Conservation (phyloP, 768 basidiomycete species). For the Pleurotus salmoneostramineus region DNA sequence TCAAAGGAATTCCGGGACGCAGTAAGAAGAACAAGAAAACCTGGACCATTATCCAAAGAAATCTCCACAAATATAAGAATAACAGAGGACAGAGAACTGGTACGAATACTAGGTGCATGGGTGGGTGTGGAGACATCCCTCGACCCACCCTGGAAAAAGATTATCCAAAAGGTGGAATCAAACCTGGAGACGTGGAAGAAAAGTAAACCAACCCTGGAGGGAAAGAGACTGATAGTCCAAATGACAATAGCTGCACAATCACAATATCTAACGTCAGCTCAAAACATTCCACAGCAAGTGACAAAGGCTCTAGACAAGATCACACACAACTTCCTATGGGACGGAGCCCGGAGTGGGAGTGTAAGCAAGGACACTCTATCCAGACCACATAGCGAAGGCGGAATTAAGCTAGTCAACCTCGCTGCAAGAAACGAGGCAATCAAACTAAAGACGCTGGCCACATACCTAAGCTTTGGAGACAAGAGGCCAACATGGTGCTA, state of each 20-base stretch:
- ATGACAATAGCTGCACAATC: constrained; percentile 26
- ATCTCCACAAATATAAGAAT: constrained; percentile 21
- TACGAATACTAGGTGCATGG: constrained; percentile 26
- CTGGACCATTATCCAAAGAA: constrained; percentile 5
- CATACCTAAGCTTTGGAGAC: too few species aligned
- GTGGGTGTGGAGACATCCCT: constrained; percentile 23
- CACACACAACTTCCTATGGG: constrained; percentile 24
- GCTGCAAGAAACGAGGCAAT: neutral
- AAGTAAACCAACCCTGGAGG: constrained; percentile 25
- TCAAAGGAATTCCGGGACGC: constrained; percentile 7
- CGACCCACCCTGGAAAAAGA: constrained; percentile 19
- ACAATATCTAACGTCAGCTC: constrained; percentile 28
- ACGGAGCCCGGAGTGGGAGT: constrained; percentile 1
- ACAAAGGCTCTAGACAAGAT: constrained; percentile 16
- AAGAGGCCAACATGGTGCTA: too few species aligned
- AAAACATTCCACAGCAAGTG: constrained; percentile 29
- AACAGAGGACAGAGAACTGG: constrained; percentile 19
- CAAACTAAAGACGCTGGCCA: too few species aligned
- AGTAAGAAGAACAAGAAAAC: constrained; percentile 13
- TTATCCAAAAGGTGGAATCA: constrained; percentile 20
- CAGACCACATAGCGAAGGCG: constrained; percentile 15
- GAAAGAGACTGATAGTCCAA: constrained; percentile 17
- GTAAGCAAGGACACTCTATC: constrained; percentile 15
- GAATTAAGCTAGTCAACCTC: constrained; percentile 20
- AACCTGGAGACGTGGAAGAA: constrained; percentile 18